Evolutionary conservation across 441 rosid species (phyloP), one percentile per base, ranked within the genome.

Genomic region (Euphorbia celastroides): DNA sequence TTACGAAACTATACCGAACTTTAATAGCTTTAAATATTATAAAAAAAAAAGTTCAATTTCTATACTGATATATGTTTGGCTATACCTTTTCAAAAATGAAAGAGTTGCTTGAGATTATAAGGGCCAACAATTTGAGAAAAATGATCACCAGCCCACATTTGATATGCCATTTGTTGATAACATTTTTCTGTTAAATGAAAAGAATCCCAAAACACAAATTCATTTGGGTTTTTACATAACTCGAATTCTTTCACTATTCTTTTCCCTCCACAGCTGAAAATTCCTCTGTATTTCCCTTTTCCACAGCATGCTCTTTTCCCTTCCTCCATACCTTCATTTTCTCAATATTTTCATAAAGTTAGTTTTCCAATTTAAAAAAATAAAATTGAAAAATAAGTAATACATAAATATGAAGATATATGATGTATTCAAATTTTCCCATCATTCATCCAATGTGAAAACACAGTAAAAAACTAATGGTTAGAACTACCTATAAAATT

Each of bases 221-320:
- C 78, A 19, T 76, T 77, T 7, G 93, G 90, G 25, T 78, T 80
- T 57, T 75, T 62, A 60, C 97, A 88, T 23, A 88, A 65, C 58
- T 85, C 70, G 62, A 71, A 88, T 55, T 81, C 78, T 68, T 77
- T 78, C 69, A 77, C 90, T 8, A 46, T 20, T 72, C 87, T 82
- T 70, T 70, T 82, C 28, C 97, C 93, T 61, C 95, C 95, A 59
- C 93, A 90, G 73, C 91, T 88, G 31, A 56, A 75, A 20, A 75
- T 71, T 61, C 97, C 96, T 70, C 87, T 68, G 63, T 58, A 84
- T 27, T 62, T 41, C 57, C 93, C 93, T 26, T 71, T 70, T 28
- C 97, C 93, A 68, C 93, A 91, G 60, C 93, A 91, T 42, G 92
- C 96, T 30, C 51, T 64, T 58, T 74, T 68, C 48, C 85, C 97